Conservation (phyloP, 106 monocot species). For the Dendrobium chrysotoxum region DNA sequence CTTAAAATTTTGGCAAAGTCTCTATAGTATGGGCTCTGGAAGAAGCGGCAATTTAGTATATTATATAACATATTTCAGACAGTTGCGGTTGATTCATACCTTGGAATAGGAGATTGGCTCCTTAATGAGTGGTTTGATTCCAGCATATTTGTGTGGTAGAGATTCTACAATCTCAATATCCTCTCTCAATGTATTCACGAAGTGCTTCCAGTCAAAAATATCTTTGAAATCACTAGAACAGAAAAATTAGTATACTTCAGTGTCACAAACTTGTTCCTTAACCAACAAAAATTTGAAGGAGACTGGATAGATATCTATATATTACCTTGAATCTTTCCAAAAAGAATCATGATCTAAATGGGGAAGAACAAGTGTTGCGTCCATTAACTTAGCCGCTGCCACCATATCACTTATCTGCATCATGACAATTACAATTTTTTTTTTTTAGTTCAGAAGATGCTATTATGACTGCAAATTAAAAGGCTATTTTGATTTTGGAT, state of each 20-base stretch:
- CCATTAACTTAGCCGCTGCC: constrained; percentile 52
- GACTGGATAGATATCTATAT: background rate
- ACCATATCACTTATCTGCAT: constrained; percentile 35
- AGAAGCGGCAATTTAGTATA: background rate
- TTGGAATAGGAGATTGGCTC: constrained; percentile 66
- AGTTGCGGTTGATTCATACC: constrained; percentile 15
- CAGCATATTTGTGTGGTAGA: constrained; percentile 25
- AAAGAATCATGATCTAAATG: constrained; percentile 54
- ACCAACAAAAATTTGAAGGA: background rate
- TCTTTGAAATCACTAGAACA: constrained; percentile 59
- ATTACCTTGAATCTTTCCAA: constrained; percentile 63
- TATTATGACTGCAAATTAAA: background rate
- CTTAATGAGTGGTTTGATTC: constrained; percentile 15
- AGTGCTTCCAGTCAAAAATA: constrained; percentile 58
- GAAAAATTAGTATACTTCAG: background rate
- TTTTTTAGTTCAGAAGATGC: background rate
- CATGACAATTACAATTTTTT: background rate
- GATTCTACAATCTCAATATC: constrained; percentile 56
- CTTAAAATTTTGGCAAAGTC: constrained; percentile 25
- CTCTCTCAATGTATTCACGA: constrained; percentile 35
- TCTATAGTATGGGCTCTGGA: constrained; percentile 33
- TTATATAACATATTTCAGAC: background rate
- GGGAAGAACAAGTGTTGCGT: constrained; percentile 58
- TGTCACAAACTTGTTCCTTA: background rate
- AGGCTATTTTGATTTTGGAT: background rate